Percentiles rank a stretch among this genome's conserved stretches.
Evolutionary conservation across 2,329 filamentous ascomycete genomes (phyloP).

Genomic region (Xylaria sp.): DNA sequence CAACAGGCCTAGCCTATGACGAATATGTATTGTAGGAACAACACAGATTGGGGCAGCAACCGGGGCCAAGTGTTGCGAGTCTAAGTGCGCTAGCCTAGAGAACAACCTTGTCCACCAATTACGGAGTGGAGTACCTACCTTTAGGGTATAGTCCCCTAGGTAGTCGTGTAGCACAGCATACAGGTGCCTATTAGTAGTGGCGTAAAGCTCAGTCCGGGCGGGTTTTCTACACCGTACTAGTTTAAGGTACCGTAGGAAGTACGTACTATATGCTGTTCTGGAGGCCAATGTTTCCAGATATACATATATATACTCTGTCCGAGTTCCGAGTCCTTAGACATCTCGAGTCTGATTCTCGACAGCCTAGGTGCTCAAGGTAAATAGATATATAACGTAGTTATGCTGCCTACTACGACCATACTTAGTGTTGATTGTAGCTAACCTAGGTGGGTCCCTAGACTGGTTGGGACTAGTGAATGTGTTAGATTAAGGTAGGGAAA

Average conservation of each 20-base stretch:
- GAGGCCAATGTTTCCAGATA: not conserved
- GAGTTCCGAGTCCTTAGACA: not conserved
- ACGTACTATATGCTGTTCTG: not conserved
- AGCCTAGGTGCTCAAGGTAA: too few species aligned
- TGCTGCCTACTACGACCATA: too few species aligned
- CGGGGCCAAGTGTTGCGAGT: not conserved
- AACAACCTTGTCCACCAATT: not conserved
- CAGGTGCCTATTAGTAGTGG: not conserved
- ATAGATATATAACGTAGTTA: not conserved
- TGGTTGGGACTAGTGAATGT: not conserved
- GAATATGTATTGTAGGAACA: slow-evolving; percentile 35
- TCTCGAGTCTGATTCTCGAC: too few species aligned
- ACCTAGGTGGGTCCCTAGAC: not conserved
- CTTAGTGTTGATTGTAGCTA: not conserved
- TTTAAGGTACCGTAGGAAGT: slow-evolving; percentile 23
- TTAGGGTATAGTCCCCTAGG: not conserved
- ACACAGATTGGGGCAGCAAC: slow-evolving; percentile 8
- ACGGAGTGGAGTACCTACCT: not conserved
- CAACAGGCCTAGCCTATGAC: slow-evolving; percentile 43
- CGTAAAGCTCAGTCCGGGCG: not conserved
- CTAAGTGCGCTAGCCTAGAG: not conserved
- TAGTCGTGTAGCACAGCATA: not conserved
- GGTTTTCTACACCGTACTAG: slow-evolving; percentile 18
- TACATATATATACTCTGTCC: too few species aligned
- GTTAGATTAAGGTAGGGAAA: not conserved